Conservation (phyloP, 2,329 filamentous ascomycete species). For the Raffaelea ambrosiae region DNA sequence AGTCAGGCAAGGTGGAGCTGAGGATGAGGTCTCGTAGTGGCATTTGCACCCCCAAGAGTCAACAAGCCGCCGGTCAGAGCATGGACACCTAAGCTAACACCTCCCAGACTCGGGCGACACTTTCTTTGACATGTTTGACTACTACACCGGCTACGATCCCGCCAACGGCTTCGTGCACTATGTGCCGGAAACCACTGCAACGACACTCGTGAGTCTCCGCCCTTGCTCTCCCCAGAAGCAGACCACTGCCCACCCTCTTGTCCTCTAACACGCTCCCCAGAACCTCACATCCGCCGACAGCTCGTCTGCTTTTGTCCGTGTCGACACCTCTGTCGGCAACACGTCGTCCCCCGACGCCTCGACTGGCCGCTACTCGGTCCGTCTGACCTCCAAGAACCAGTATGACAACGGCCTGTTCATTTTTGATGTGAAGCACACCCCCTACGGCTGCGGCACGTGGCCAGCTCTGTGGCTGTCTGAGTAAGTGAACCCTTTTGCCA, state of each 20-base stretch:
- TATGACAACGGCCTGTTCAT: constrained; percentile 59
- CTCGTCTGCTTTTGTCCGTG: constrained; percentile 45
- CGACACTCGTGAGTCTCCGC: constrained; percentile 26
- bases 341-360: constrained; percentile 38
- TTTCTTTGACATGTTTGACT: constrained; percentile 49
- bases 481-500: constrained; percentile 5
- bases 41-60: too few species aligned
- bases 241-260: not conserved
- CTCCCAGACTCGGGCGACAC: constrained; percentile 35
- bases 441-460: constrained; percentile 57
- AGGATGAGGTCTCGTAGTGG: too few species aligned
- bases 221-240: too few species aligned
- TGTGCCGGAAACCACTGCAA: constrained; percentile 33
- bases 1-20: too few species aligned
- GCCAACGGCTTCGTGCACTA: constrained; percentile 46
- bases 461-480: constrained; percentile 60
- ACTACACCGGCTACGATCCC: constrained; percentile 41
- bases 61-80: not conserved
- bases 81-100: not conserved
- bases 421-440: constrained; percentile 57
- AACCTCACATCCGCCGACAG: constrained; percentile 55
- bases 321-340: constrained; percentile 50
- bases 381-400: constrained; percentile 50
- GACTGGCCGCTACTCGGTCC: constrained; percentile 54
- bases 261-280: constrained; percentile 19